phyloP scores from a whole-genome alignment of 31 red algal genomes.

The Odonthalia washingtoniensis region DNA sequence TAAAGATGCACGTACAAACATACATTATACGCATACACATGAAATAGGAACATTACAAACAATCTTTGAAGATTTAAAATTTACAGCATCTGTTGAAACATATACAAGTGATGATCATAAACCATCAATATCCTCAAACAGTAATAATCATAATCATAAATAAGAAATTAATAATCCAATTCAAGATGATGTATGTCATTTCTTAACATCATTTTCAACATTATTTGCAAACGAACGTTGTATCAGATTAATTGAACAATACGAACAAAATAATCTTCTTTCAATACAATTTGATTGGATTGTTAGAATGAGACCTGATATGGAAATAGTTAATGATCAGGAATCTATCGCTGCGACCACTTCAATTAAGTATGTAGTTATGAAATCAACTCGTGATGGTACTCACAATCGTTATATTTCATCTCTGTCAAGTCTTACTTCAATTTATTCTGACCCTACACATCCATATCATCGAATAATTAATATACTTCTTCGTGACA shows the following conservation, averaged over 20 bases:
- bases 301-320: slow-evolving; percentile 56
- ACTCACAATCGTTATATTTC: no score
- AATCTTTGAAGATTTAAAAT: slow-evolving; percentile 44
- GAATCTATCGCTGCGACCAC: no score
- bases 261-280: slow-evolving; percentile 10
- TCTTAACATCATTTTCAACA: neutral
- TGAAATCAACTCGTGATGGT: no score
- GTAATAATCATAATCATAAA: no score
- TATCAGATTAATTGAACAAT: slow-evolving; percentile 34
- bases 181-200: neutral
- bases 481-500: no score
- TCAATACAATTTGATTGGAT: slow-evolving; percentile 56
- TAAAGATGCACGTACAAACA: slow-evolving; percentile 35
- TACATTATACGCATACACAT: slow-evolving; percentile 43
- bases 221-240: slow-evolving; percentile 44
- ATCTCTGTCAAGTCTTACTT: no score
- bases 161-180: neutral
- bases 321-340: no score
- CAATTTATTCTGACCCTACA: no score
- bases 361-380: no score
- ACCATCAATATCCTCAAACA: no score
- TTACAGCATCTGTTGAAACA: slow-evolving; percentile 6
- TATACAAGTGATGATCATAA: neutral
- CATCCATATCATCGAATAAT: no score
- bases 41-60: slow-evolving; percentile 43